phyloP scores from a whole-genome alignment of 2,329 filamentous ascomycete genomes.

The Talaromyces sp. region DNA sequence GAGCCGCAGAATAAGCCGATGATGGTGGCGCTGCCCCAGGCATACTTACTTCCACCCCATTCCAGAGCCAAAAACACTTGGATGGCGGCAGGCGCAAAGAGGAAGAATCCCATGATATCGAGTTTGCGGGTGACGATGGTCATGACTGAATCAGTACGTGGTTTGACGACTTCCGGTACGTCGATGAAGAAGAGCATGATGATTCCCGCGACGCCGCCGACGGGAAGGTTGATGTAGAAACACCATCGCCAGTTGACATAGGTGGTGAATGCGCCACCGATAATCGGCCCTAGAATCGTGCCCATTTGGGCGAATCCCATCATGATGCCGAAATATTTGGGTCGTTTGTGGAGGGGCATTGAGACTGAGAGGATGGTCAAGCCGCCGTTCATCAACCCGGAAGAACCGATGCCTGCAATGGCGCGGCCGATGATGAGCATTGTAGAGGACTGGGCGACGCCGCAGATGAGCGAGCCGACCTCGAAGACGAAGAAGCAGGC shows the following conservation, averaged over 20 bases:
- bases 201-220: slow-evolving; percentile 13
- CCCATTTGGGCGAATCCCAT: slow-evolving; percentile 16
- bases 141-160: slow-evolving; percentile 5
- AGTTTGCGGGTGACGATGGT: slow-evolving; percentile 14
- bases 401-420: slow-evolving; percentile 32
- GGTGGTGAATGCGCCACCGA: slow-evolving; percentile 47
- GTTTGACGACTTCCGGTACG: slow-evolving; percentile 13
- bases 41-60: slow-evolving; percentile 20
- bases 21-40: slow-evolving; percentile 18
- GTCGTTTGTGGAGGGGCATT: slow-evolving; percentile 17
- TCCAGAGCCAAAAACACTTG: slow-evolving; percentile 21
- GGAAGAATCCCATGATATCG: slow-evolving; percentile 16
- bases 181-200: slow-evolving; percentile 20
- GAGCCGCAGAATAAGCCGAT: slow-evolving; percentile 22
- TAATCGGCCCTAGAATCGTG: slow-evolving; percentile 29
- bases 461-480: slow-evolving; percentile 34
- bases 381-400: slow-evolving; percentile 30
- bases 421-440: slow-evolving; percentile 37
- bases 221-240: slow-evolving; percentile 30
- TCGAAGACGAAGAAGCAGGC: slow-evolving; percentile 34
- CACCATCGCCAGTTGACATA: slow-evolving; percentile 46
- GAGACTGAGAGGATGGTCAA: slow-evolving; percentile 16
- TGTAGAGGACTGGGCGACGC: slow-evolving; percentile 30
- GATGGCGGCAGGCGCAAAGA: slow-evolving; percentile 20
- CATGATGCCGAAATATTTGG: slow-evolving; percentile 18